A percentile compares a stretch with the other conserved stretches of the same genome.
Conservation (phyloP, 179 eudicot species). For the Camellia oleifera region DNA sequence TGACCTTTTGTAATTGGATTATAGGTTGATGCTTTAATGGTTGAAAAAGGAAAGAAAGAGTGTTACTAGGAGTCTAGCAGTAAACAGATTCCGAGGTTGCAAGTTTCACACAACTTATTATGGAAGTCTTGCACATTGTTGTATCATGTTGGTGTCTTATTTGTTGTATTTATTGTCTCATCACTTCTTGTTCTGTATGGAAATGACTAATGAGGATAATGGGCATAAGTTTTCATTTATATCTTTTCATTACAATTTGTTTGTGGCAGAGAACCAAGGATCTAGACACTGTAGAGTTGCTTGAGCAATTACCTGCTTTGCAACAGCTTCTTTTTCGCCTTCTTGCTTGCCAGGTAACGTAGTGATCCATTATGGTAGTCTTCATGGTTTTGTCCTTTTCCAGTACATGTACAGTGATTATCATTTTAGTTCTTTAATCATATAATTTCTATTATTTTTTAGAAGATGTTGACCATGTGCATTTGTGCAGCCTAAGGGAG, state of each 20-base stretch:
- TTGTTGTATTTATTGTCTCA: not conserved
- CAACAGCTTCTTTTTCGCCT: constrained; percentile 39
- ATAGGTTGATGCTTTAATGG: not conserved
- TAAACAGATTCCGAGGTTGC: not conserved
- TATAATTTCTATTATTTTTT: not conserved
- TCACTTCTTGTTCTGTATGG: not conserved
- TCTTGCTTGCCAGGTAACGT: constrained; percentile 33
- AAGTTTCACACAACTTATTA: not conserved
- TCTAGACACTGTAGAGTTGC: constrained; percentile 24
- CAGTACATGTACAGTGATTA: not conserved
- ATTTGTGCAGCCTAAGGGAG: constrained; percentile 28
- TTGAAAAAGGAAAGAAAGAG: not conserved
- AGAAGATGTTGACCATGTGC: not conserved
- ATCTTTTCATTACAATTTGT: not conserved
- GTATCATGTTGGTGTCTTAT: not conserved
- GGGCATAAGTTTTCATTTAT: not conserved
- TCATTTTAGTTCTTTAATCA: not conserved
- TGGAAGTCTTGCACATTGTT: not conserved
- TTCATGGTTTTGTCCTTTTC: not conserved
- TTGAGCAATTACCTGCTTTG: constrained; percentile 36
- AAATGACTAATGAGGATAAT: not conserved
- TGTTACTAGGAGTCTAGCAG: not conserved
- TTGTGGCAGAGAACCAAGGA: constrained; percentile 28
- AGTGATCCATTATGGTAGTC: not conserved
- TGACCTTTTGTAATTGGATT: not conserved